A percentile compares a stretch with the other conserved stretches of the same genome.
Evolutionary conservation across 495 filamentous ascomycete species (phyloP).

Genomic region (Cairneyella variabilis): DNA sequence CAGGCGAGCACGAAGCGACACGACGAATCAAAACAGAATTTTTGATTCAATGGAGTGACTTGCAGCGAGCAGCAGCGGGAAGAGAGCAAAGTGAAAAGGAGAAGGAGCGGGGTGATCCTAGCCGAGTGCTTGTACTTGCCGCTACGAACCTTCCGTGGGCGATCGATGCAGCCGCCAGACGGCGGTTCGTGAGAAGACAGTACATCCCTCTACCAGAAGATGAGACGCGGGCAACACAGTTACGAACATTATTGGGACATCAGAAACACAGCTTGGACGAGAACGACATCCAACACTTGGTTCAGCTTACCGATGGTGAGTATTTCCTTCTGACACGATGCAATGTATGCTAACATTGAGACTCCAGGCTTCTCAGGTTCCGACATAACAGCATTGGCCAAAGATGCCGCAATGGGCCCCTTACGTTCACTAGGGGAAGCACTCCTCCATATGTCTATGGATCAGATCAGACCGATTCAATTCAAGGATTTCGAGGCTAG

Average conservation of each 20-base stretch:
- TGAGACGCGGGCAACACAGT: constrained; percentile 70
- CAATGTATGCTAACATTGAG: constrained; percentile 7
- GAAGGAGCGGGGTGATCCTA: constrained; percentile 75
- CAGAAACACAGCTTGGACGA: constrained; percentile 81
- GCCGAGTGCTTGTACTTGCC: constrained; percentile 85
- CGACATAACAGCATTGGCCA: constrained; percentile 94
- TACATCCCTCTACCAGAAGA: constrained; percentile 94
- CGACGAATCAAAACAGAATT: constrained; percentile 97
- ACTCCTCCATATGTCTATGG: constrained; percentile 83
- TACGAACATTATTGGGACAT: constrained; percentile 72
- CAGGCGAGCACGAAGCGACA: constrained; percentile 88
- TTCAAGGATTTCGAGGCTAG: constrained; percentile 83
- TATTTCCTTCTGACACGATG: constrained; percentile 8
- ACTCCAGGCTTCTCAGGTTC: constrained; percentile 86
- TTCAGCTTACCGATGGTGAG: constrained; percentile 83
- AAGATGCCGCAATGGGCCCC: constrained; percentile 98
- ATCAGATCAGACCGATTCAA: constrained; percentile 85
- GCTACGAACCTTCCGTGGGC: constrained; percentile 98
- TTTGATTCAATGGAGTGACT: constrained; percentile 93
- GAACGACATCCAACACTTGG: constrained; percentile 69
- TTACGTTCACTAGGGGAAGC: constrained; percentile 88
- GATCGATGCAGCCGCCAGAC: constrained; percentile 90
- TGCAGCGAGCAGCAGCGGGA: constrained; percentile 88
- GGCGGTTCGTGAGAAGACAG: constrained; percentile 88
- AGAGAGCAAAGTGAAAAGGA: constrained; percentile 67